Evolutionary conservation across 805 yeast species (phyloP).

Genomic region (Metschnikowia arizonensis): DNA sequence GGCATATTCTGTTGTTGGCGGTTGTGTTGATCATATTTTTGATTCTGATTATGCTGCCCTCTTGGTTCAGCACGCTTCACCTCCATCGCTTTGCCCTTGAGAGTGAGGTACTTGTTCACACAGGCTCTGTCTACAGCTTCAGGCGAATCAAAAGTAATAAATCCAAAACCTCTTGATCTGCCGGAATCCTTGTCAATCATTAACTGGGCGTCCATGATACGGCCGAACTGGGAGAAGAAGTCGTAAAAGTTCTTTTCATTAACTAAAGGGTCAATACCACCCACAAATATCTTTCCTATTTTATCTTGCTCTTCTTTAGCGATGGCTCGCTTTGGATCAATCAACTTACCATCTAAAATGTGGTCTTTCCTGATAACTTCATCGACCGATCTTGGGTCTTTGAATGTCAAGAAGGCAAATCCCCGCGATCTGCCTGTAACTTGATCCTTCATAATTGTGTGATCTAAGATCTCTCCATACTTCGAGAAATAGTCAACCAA

Average conservation of each 20-base stretch:
- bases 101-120: constrained; percentile 71
- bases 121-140: constrained; percentile 90
- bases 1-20: constrained; percentile 30
- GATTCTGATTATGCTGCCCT: constrained; percentile 53
- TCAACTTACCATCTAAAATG: constrained; percentile 88
- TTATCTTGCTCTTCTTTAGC: constrained; percentile 97
- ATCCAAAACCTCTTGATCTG: constrained; percentile 94
- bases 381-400: constrained; percentile 75
- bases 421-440: constrained; percentile 89
- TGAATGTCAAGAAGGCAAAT: constrained; percentile 88
- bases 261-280: constrained; percentile 93
- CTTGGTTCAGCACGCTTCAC: constrained; percentile 83
- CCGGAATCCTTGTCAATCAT: constrained; percentile 98
- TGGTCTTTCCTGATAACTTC: constrained; percentile 84
- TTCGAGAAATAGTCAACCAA: constrained; percentile 77
- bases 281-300: constrained; percentile 94
- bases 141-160: constrained; percentile 91
- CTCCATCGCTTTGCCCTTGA: constrained; percentile 83
- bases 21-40: constrained; percentile 19
- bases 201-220: constrained; percentile 89
- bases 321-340: constrained; percentile 96
- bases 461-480: constrained; percentile 83
- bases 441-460: constrained; percentile 89
- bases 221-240: constrained; percentile 83
- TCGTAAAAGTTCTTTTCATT: constrained; percentile 85